Evolutionary conservation across 78 protist genomes (phyloP).

Genomic region (Neovahlkampfia damariscottae): DNA sequence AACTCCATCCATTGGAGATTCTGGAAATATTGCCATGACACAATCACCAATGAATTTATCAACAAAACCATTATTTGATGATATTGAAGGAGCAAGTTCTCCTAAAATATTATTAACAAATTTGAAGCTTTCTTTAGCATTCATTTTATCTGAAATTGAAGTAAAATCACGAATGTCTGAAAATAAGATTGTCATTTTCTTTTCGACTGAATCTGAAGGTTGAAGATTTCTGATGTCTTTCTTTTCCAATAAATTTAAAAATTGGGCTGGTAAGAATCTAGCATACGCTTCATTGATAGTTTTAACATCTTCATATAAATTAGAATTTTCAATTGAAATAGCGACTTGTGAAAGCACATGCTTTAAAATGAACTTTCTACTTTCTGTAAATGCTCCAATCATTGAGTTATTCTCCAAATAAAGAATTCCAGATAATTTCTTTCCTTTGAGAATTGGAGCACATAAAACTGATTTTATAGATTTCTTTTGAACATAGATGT

Average conservation of each 20-base stretch:
- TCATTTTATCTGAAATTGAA: background rate
- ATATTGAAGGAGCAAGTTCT: background rate
- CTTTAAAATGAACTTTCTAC: background rate
- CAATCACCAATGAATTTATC: constrained; percentile 45
- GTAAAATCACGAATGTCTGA: background rate
- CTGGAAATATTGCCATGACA: constrained; percentile 29
- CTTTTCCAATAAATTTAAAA: background rate
- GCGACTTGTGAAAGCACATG: background rate
- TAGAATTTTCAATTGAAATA: background rate
- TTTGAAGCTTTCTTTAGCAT: background rate
- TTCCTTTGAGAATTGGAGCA: background rate
- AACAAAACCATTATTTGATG: constrained; percentile 25
- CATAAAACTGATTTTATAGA: background rate
- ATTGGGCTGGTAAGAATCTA: background rate
- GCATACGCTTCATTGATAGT: background rate
- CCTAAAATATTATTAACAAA: background rate
- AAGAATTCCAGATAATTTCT: background rate
- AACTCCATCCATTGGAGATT: background rate
- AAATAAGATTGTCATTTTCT: background rate
- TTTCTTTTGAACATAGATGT: background rate
- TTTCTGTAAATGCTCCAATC: background rate
- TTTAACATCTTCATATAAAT: background rate
- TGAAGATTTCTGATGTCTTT: background rate
- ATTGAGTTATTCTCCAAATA: background rate
- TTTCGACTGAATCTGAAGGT: background rate